Evolutionary conservation across 306 rosid genomes (phyloP).

Genomic region (Citrullus colocynthis): DNA sequence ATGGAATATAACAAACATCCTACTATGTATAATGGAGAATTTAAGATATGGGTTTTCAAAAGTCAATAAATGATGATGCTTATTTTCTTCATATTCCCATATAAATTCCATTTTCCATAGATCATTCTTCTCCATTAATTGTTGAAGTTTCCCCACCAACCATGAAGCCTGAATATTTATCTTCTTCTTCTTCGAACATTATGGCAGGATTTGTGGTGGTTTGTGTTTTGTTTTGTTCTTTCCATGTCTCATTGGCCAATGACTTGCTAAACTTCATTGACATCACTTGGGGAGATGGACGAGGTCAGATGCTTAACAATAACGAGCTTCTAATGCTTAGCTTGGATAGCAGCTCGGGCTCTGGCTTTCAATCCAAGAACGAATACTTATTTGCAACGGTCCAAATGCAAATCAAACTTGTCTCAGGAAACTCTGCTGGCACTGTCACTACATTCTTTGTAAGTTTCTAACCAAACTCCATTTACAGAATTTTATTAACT

Average conservation of each 20-base stretch:
- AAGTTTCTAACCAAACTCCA: neutral
- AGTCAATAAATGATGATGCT: neutral
- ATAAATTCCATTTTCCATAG: neutral
- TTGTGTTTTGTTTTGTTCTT: neutral
- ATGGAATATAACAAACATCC: neutral
- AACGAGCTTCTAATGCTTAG: slow-evolving; percentile 38
- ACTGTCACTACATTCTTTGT: slow-evolving; percentile 68
- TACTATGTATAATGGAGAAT: neutral
- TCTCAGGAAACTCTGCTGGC: slow-evolving; percentile 61
- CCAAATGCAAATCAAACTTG: slow-evolving; percentile 58
- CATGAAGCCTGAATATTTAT: neutral
- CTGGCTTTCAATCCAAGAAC: slow-evolving; percentile 52
- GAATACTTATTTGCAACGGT: slow-evolving; percentile 41
- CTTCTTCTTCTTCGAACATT: neutral
- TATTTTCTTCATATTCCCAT: neutral
- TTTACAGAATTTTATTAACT: no score
- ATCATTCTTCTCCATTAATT: neutral
- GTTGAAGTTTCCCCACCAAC: neutral
- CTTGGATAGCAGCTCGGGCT: slow-evolving; percentile 55
- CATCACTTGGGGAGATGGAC: slow-evolving; percentile 60
- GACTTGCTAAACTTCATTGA: slow-evolving; percentile 36
- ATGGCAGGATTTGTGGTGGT: neutral
- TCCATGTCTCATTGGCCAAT: neutral
- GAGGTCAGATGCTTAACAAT: slow-evolving; percentile 35
- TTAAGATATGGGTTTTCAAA: neutral